Percentiles rank a stretch among this genome's conserved stretches.
phyloP scores from a whole-genome alignment of 2,329 filamentous ascomycete genomes.

The Ilyonectria sp. region DNA sequence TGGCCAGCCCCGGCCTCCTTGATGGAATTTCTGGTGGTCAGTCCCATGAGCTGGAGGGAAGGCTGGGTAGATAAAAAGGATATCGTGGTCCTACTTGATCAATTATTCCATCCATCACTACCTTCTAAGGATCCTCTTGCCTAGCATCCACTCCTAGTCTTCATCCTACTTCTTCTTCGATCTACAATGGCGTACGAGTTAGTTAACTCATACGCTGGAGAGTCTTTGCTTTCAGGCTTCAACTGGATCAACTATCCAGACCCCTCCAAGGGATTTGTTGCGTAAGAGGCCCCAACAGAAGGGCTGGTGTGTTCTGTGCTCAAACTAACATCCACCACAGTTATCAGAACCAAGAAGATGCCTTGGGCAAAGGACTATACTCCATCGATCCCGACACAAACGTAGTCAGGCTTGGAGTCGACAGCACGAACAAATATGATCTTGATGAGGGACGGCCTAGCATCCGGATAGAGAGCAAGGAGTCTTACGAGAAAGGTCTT shows the following conservation, averaged over 20 bases:
- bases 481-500: conserved; percentile 75
- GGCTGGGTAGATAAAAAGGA: conserved; percentile 41
- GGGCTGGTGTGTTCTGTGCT: neutral
- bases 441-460: conserved; percentile 66
- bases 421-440: conserved; percentile 56
- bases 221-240: conserved; percentile 63
- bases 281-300: conserved; percentile 63
- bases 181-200: conserved; percentile 59
- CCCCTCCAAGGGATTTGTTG: conserved; percentile 77
- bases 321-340: conserved; percentile 47
- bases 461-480: conserved; percentile 77
- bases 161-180: conserved; percentile 22
- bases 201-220: conserved; percentile 59
- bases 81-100: conserved; percentile 21
- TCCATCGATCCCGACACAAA: conserved; percentile 58
- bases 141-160: conserved; percentile 18
- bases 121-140: conserved; percentile 17
- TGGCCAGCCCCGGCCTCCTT: conserved; percentile 37
- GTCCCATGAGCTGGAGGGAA: conserved; percentile 21
- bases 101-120: neutral
- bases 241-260: conserved; percentile 68
- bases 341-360: conserved; percentile 61
- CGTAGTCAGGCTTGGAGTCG: conserved; percentile 63
- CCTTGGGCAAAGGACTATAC: conserved; percentile 58
- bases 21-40: conserved; percentile 27